Evolutionary conservation across 2,329 filamentous ascomycete genomes (phyloP).

Genomic region (Pseudocercospora musae): DNA sequence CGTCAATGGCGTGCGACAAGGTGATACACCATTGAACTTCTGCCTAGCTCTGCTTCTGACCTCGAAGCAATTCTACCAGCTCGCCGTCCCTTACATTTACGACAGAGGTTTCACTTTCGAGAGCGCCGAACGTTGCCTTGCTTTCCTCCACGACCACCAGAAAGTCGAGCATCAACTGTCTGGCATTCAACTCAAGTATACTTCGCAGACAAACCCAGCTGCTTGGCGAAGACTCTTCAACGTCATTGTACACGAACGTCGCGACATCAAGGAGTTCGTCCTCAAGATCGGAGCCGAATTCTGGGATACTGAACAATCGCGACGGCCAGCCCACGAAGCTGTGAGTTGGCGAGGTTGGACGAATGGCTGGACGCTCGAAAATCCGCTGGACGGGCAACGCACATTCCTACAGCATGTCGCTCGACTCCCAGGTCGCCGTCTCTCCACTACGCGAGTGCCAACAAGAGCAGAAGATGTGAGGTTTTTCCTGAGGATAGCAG

Average conservation of each 20-base stretch:
- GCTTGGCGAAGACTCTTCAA: slow-evolving; percentile 11
- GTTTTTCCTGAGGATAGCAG: slow-evolving; percentile 9
- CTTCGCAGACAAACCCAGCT: slow-evolving; percentile 8
- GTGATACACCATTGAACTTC: background rate
- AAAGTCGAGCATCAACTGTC: background rate
- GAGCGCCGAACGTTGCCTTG: slow-evolving; percentile 10
- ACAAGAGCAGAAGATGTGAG: slow-evolving; percentile 10
- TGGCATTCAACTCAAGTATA: slow-evolving; percentile 2
- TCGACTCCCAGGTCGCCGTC: slow-evolving; percentile 5
- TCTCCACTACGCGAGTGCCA: background rate
- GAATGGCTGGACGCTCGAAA: background rate
- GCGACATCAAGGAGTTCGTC: slow-evolving; percentile 7
- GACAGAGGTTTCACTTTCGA: slow-evolving; percentile 7
- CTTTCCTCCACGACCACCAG: slow-evolving; percentile 12
- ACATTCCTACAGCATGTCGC: slow-evolving; percentile 10
- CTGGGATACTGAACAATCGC: slow-evolving; percentile 5
- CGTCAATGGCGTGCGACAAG: background rate
- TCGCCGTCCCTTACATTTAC: slow-evolving; percentile 7
- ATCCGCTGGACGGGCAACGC: background rate
- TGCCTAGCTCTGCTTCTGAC: slow-evolving; percentile 4
- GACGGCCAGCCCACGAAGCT: background rate
- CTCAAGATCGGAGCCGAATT: slow-evolving; percentile 11
- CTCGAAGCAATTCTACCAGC: slow-evolving; percentile 7
- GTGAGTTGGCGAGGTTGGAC: slow-evolving; percentile 8
- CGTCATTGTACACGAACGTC: background rate